Conservation (phyloP, 1,139 yeast species). For the Geotrichum macrosporum region DNA sequence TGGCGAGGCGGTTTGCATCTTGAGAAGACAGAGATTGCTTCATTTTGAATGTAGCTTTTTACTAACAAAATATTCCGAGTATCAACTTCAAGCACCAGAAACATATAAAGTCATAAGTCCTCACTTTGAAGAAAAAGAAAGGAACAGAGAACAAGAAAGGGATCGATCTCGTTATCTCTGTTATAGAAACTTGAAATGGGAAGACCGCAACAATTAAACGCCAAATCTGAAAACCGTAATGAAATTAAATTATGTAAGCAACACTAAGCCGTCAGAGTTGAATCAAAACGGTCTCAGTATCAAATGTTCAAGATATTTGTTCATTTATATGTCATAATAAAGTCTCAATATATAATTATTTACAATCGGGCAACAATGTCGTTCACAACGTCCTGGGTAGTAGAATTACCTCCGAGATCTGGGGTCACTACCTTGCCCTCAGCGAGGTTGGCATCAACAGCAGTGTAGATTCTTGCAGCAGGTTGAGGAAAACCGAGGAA, state of each 20-base stretch:
- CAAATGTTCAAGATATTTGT: background rate
- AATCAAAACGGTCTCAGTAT: too few relatives aligned
- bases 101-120: background rate
- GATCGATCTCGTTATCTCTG: too few relatives aligned
- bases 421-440: conserved; percentile 85
- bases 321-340: background rate
- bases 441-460: conserved; percentile 87
- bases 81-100: background rate
- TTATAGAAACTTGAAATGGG: too few relatives aligned
- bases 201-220: too few relatives aligned
- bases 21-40: too few relatives aligned
- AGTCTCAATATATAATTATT: conserved; percentile 14
- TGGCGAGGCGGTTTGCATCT: too few relatives aligned
- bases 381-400: conserved; percentile 80
- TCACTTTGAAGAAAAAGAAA: background rate
- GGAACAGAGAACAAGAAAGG: too few relatives aligned
- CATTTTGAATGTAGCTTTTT: too few relatives aligned
- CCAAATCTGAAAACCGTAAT: too few relatives aligned
- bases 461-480: conserved; percentile 87
- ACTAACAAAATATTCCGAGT: background rate
- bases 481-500: conserved; percentile 88
- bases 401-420: conserved; percentile 84
- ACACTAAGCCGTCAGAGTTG: too few relatives aligned
- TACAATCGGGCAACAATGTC: conserved; percentile 64
- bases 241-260: too few relatives aligned